phyloP scores from a whole-genome alignment of 2,329 filamentous ascomycete species.

The Trichoderma atrobrunneum region DNA sequence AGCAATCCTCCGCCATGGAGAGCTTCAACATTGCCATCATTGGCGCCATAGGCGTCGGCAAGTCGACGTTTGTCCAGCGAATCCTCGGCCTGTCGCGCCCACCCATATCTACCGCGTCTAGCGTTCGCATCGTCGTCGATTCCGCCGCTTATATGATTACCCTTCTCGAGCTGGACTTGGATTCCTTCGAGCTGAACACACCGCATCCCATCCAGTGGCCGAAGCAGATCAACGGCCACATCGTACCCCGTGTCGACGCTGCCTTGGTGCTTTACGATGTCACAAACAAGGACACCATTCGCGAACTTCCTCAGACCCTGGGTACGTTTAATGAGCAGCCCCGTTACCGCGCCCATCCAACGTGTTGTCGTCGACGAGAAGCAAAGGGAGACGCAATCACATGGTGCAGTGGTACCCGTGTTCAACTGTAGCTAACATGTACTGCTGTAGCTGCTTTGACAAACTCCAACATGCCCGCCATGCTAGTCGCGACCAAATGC shows the following conservation, averaged over 20 bases:
- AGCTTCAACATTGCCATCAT: slow-evolving; percentile 65
- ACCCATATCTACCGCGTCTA: slow-evolving; percentile 54
- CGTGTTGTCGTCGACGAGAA: not conserved
- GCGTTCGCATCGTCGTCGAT: slow-evolving; percentile 57
- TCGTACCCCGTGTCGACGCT: slow-evolving; percentile 75
- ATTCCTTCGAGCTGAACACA: slow-evolving; percentile 60
- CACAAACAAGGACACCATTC: slow-evolving; percentile 71
- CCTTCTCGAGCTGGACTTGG: slow-evolving; percentile 63
- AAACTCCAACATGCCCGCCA: slow-evolving; percentile 69
- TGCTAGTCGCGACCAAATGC: slow-evolving; percentile 87
- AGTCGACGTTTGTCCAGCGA: slow-evolving; percentile 65
- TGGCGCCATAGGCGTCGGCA: slow-evolving; percentile 64
- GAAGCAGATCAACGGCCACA: slow-evolving; percentile 65
- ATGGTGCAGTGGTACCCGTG: not conserved
- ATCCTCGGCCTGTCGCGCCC: slow-evolving; percentile 55
- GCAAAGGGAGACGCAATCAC: not conserved
- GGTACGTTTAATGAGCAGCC: slow-evolving; percentile 49
- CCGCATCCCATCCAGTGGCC: slow-evolving; percentile 62
- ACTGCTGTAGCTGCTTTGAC: slow-evolving; percentile 63
- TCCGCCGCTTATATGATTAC: slow-evolving; percentile 57
- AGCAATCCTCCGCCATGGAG: slow-evolving; percentile 47
- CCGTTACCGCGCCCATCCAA: not conserved
- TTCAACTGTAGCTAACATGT: not conserved
- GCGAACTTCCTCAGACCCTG: slow-evolving; percentile 70
- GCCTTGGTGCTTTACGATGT: slow-evolving; percentile 87